These are phyloP conservation scores for Arachis stenosperma DNA, from an alignment of 306 rosid species.

Conservation along the genomic window DNA sequence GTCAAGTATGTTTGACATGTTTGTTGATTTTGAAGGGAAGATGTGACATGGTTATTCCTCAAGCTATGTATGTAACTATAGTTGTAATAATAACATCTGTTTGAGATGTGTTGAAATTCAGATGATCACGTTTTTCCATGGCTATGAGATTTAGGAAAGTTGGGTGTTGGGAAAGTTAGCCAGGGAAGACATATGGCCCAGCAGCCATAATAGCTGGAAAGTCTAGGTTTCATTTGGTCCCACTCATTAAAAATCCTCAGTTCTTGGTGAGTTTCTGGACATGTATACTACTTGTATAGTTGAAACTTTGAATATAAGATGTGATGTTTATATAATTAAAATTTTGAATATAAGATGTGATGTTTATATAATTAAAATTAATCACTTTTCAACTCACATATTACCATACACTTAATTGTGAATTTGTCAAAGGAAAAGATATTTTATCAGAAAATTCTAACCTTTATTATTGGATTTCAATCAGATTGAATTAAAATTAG, in stretches of 20 bases:
- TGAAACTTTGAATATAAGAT: neutral
- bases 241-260: neutral
- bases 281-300: neutral
- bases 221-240: conserved; percentile 3
- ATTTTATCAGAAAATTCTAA: no score
- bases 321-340: conserved; percentile 29
- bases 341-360: conserved; percentile 15
- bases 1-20: neutral
- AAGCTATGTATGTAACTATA: neutral
- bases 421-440: no score
- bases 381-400: conserved; percentile 19
- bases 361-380: conserved; percentile 17
- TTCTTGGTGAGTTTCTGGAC: conserved; percentile 15
- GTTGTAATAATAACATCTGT: neutral
- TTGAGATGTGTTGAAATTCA: conserved; percentile 16
- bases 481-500: no score
- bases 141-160: neutral
- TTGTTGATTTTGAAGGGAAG: neutral
- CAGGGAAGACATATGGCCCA: conserved; percentile 3
- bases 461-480: no score
- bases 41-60: neutral
- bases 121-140: neutral
- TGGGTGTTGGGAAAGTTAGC: neutral
- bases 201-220: conserved; percentile 4
- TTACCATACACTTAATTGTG: no score